Evolutionary conservation across 1,139 yeast species (phyloP).

Genomic region (Debaryomycetaceae sp.): DNA sequence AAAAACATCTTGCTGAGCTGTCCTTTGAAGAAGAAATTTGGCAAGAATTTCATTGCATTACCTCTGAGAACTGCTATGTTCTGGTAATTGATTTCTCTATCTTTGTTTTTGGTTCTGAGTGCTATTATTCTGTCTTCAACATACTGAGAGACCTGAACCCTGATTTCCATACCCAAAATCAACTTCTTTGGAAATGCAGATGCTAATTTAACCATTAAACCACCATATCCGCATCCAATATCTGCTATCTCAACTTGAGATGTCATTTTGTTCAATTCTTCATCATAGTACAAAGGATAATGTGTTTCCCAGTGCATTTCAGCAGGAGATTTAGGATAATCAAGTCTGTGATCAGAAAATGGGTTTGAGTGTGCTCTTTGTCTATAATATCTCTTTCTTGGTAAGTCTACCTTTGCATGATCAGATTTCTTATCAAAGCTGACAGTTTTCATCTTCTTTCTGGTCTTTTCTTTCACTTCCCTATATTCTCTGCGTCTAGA

Average conservation of each 20-base stretch:
- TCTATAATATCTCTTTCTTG: conserved; percentile 84
- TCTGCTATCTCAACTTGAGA: conserved; percentile 85
- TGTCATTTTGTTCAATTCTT: conserved; percentile 38
- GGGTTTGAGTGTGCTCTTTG: conserved; percentile 99
- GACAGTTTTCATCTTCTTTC: conserved; percentile 34
- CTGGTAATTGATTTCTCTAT: conserved; percentile 47
- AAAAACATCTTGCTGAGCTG: conserved; percentile 90
- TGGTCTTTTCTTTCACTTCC: conserved; percentile 32
- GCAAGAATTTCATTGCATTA: conserved; percentile 95
- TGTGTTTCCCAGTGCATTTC: conserved; percentile 83
- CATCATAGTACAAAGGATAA: conserved; percentile 60
- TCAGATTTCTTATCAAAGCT: conserved; percentile 16
- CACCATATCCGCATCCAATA: conserved; percentile 98
- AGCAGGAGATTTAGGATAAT: conserved; percentile 78
- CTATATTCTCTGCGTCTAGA: conserved; percentile 40
- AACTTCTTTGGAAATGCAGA: conserved; percentile 70
- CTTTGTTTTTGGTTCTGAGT: conserved; percentile 56
- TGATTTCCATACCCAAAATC: conserved; percentile 92
- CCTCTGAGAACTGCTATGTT: conserved; percentile 90
- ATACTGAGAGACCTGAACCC: conserved; percentile 95
- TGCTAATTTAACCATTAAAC: conserved; percentile 76
- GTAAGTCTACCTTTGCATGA: conserved; percentile 45
- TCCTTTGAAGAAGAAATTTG: conserved; percentile 82
- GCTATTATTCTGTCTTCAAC: conserved; percentile 95
- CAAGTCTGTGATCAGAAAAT: conserved; percentile 89